These are phyloP conservation scores for Bacidia gigantensis DNA, from an alignment of 495 filamentous ascomycete species.

Conservation along the genomic window DNA sequence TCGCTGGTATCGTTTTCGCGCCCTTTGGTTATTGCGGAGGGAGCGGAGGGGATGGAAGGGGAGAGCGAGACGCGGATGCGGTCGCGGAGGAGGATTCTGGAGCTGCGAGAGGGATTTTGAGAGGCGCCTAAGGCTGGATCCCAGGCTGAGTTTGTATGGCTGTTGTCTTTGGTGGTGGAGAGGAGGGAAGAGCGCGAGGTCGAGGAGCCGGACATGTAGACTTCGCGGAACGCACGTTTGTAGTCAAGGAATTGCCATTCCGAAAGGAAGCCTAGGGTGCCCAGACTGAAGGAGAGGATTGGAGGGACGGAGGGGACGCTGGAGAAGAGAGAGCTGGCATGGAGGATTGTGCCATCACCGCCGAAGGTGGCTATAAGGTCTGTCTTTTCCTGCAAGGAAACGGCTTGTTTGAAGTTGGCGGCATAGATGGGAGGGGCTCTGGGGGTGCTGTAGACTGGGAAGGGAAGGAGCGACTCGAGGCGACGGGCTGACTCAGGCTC, in stretches of 20 bases:
- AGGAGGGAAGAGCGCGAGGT: conserved; percentile 6
- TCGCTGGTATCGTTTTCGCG: neutral
- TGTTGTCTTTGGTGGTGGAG: conserved; percentile 18
- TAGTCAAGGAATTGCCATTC: conserved; percentile 93
- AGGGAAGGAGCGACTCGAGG: conserved; percentile 58
- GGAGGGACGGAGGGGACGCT: conserved; percentile 72
- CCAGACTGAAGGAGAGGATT: conserved; percentile 93
- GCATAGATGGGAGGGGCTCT: conserved; percentile 19
- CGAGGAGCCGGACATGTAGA: conserved; percentile 75
- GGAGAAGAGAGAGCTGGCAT: conserved; percentile 80
- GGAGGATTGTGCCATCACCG: conserved; percentile 90
- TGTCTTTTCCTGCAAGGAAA: conserved; percentile 48
- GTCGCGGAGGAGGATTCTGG: conserved; percentile 72
- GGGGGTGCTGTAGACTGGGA: conserved; percentile 51
- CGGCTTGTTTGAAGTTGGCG: too few relatives aligned
- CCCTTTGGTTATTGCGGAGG: too few relatives aligned
- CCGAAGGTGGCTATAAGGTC: conserved; percentile 82
- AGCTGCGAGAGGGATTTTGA: conserved; percentile 59
- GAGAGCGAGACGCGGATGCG: conserved; percentile 74
- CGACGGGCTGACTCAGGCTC: conserved; percentile 60
- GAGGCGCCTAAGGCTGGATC: conserved; percentile 62
- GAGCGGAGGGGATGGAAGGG: conserved; percentile 34
- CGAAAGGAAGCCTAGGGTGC: conserved; percentile 83
- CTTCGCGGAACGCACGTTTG: conserved; percentile 78
- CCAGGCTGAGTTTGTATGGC: conserved; percentile 40